Percentiles rank a stretch among this genome's conserved stretches.
phyloP scores from a whole-genome alignment of 352 stramenopile species.

The Globisporangium nodosum region DNA sequence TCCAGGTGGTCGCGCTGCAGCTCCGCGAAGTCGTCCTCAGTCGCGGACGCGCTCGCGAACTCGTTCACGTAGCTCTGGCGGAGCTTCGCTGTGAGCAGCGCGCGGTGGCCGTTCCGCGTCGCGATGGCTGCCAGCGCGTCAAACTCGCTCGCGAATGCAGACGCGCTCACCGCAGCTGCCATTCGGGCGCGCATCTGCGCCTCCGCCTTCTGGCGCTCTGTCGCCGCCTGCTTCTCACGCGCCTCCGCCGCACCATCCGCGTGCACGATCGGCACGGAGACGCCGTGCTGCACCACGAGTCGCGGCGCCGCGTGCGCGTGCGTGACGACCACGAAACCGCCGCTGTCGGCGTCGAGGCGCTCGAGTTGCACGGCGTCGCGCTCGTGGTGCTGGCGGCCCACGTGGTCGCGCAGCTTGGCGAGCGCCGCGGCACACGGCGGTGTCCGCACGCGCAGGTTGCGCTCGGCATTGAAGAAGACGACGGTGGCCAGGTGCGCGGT shows the following conservation, averaged over 20 bases:
- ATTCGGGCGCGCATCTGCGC: neutral
- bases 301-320: neutral
- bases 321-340: neutral
- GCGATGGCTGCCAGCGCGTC: slow-evolving; percentile 3
- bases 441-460: neutral
- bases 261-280: neutral
- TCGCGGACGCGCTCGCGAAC: slow-evolving; percentile 1
- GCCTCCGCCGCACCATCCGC: neutral
- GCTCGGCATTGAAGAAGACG: slow-evolving; percentile 8
- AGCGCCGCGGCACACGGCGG: slow-evolving; percentile 5
- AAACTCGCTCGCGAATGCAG: slow-evolving; percentile 3
- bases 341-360: neutral
- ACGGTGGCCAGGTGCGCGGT: neutral
- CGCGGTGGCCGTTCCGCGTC: neutral
- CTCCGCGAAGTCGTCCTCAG: slow-evolving; percentile 4
- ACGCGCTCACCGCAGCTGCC: neutral
- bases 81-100: neutral
- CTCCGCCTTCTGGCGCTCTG: neutral
- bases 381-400: neutral
- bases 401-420: neutral
- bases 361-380: slow-evolving; percentile 1
- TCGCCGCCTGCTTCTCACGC: neutral
- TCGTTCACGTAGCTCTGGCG: slow-evolving; percentile 5
- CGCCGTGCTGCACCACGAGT: neutral
- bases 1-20: slow-evolving; percentile 8